These are phyloP conservation scores for Boletus eberwhitei DNA, from an alignment of 768 basidiomycete genomes.

Conservation along the genomic window DNA sequence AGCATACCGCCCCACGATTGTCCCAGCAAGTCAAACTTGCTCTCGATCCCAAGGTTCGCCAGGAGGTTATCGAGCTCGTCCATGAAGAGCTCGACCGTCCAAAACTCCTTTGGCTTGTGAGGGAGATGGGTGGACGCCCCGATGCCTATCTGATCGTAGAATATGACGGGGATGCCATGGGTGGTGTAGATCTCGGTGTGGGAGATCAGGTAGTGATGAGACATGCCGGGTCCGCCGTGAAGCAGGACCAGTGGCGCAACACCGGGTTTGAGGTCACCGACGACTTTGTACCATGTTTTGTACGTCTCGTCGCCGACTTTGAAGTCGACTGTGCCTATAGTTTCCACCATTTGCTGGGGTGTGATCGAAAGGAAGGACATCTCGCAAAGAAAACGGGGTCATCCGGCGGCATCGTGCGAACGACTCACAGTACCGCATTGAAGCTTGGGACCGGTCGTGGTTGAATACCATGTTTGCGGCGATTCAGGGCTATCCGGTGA, in stretches of 20 bases:
- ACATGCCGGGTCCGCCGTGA: slow-evolving; percentile 41
- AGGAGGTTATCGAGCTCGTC: slow-evolving; percentile 52
- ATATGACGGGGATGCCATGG: slow-evolving; percentile 37
- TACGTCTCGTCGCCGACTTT: slow-evolving; percentile 20
- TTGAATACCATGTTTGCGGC: too few species aligned
- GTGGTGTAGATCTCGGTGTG: slow-evolving; percentile 29
- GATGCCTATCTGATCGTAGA: slow-evolving; percentile 49
- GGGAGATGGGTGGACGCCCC: slow-evolving; percentile 42
- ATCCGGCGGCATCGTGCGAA: too few species aligned
- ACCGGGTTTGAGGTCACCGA: slow-evolving; percentile 34
- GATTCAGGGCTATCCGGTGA: too few species aligned
- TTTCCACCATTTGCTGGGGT: slow-evolving; percentile 9
- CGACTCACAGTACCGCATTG: too few species aligned
- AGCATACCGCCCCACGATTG: slow-evolving; percentile 60
- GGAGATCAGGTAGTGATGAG: slow-evolving; percentile 35
- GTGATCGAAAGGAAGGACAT: too few species aligned
- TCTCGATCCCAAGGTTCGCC: slow-evolving; percentile 36
- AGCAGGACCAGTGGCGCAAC: slow-evolving; percentile 32
- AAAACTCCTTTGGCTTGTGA: slow-evolving; percentile 35
- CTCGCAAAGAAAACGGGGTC: too few species aligned
- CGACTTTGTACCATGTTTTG: slow-evolving; percentile 42
- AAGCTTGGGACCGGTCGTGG: too few species aligned
- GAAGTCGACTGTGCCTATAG: slow-evolving; percentile 16
- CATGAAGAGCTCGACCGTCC: slow-evolving; percentile 48
- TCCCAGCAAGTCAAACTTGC: slow-evolving; percentile 43